Conservation (phyloP, 768 basidiomycete genomes). For the Leccinum boreale region DNA sequence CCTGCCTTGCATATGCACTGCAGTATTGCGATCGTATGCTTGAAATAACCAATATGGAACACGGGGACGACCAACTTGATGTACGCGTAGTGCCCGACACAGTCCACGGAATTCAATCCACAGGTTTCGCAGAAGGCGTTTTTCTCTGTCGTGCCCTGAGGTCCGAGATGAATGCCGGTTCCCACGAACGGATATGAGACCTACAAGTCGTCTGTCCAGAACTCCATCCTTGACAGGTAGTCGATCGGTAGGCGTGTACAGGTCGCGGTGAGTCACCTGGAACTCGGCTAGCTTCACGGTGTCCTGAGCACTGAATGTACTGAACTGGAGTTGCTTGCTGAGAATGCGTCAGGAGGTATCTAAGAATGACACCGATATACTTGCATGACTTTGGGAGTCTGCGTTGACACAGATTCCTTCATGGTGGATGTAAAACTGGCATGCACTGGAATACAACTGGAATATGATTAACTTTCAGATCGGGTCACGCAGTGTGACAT, state of each 20-base stretch:
- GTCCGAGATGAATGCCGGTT: not conserved
- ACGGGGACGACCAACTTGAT: conserved; percentile 96
- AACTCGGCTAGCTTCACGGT: conserved; percentile 95
- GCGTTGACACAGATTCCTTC: conserved; percentile 81
- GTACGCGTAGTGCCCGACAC: conserved; percentile 98
- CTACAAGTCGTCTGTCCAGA: conserved; percentile 84
- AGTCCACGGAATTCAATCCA: conserved; percentile 85
- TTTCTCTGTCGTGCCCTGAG: conserved; percentile 93
- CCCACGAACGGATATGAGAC: conserved; percentile 21
- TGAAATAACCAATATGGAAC: conserved; percentile 98
- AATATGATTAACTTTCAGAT: not conserved
- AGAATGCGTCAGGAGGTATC: conserved; percentile 6
- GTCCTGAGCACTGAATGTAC: conserved; percentile 89
- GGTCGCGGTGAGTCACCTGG: conserved; percentile 88
- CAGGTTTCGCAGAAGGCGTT: conserved; percentile 92
- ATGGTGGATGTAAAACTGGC: conserved; percentile 27
- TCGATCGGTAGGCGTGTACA: conserved; percentile 83
- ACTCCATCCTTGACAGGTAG: conserved; percentile 90
- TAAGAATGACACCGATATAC: conserved; percentile 17
- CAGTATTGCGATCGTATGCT: conserved; percentile 88
- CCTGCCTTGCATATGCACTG: conserved; percentile 95
- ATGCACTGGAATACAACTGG: too few species aligned
- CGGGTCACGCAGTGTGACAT: conserved; percentile 17
- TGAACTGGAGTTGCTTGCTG: conserved; percentile 96
- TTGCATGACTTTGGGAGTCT: conserved; percentile 82